Conservation (phyloP, 1,139 yeast genomes). For the Yamadazyma kanchanaburiensis region DNA sequence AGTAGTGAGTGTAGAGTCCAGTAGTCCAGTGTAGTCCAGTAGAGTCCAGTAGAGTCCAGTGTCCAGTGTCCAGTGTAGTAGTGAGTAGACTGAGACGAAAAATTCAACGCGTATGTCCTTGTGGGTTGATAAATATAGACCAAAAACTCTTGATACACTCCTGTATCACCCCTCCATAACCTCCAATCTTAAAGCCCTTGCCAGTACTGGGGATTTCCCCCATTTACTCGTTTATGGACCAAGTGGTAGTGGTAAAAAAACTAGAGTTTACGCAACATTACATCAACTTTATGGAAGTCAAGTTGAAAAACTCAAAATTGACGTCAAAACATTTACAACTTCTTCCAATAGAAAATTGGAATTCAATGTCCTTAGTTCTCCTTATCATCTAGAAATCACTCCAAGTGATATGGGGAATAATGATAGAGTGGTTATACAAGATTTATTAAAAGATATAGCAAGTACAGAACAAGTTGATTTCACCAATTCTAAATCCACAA, state of each 20-base stretch:
- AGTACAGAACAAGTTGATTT: conserved; percentile 92
- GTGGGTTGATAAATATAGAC: conserved; percentile 96
- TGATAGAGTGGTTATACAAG: conserved; percentile 93
- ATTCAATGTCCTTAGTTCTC: conserved; percentile 85
- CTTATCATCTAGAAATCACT: conserved; percentile 89
- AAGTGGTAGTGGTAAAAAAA: conserved; percentile 95
- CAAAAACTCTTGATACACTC: conserved; percentile 59
- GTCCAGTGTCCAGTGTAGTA: too few species aligned
- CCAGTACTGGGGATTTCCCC: conserved; percentile 84
- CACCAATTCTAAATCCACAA: conserved; percentile 21
- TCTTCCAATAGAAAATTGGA: conserved; percentile 74
- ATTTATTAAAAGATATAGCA: conserved; percentile 87
- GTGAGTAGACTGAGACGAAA: too few species aligned
- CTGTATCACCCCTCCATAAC: conserved; percentile 70
- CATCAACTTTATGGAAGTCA: conserved; percentile 79
- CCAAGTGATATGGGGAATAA: conserved; percentile 97
- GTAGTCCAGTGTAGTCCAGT: too few species aligned
- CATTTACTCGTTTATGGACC: conserved; percentile 93
- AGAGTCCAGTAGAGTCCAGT: too few species aligned
- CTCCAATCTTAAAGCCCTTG: conserved; percentile 58
- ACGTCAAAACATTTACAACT: conserved; percentile 79
- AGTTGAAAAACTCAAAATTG: conserved; percentile 82
- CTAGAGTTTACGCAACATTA: conserved; percentile 80
- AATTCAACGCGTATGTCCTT: conserved; percentile 71
- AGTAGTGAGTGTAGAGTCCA: too few species aligned